A percentile compares a stretch with the other conserved stretches of the same genome.
phyloP scores from a whole-genome alignment of 23 red algal species.

The Chondrus crispus region DNA sequence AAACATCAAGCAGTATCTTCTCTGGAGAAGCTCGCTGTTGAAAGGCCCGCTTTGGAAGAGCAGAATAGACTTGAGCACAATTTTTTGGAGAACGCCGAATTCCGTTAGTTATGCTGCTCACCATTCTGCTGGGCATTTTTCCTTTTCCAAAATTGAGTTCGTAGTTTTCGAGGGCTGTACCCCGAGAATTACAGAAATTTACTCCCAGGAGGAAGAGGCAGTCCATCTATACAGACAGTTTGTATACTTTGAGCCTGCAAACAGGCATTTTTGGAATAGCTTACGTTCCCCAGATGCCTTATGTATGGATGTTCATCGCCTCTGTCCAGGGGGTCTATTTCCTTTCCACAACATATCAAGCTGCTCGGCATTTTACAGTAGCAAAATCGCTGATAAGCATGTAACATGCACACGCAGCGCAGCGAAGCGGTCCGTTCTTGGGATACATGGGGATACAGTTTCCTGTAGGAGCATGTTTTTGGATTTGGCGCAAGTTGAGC shows the following conservation, averaged over 20 bases:
- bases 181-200: not conserved
- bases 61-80: not conserved
- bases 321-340: not conserved
- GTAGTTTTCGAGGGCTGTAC: slow-evolving; percentile 18
- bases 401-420: not conserved
- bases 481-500: not conserved
- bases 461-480: not conserved
- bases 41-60: not conserved
- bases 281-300: not conserved
- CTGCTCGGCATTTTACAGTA: not conserved
- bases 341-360: not conserved
- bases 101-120: slow-evolving; percentile 4
- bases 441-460: slow-evolving; percentile 18
- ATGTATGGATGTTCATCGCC: not conserved
- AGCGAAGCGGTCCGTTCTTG: not conserved
- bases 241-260: slow-evolving; percentile 9
- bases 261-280: not conserved
- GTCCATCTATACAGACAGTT: not conserved
- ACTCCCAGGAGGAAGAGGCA: slow-evolving; percentile 1
- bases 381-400: not conserved
- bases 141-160: not conserved
- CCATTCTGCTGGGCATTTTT: not conserved
- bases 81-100: not conserved
- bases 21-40: not conserved
- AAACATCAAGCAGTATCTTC: slow-evolving; percentile 8